These are phyloP conservation scores for Annulohypoxylon stygium DNA, from an alignment of 495 filamentous ascomycete species.

Conservation along the genomic window DNA sequence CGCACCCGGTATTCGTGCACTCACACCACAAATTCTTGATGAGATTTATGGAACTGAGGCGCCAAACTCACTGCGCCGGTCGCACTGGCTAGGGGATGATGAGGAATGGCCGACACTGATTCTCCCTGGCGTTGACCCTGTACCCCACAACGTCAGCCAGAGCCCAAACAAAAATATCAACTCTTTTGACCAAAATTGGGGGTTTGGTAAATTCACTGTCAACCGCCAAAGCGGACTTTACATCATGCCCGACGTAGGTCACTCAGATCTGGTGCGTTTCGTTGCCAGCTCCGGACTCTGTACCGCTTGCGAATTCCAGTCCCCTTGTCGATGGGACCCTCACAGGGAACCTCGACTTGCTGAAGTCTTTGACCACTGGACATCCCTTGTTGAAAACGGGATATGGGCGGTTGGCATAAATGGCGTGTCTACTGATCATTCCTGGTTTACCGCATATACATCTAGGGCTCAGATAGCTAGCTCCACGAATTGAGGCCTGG, in stretches of 20 bases:
- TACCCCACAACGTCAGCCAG: neutral
- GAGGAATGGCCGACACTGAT: slow-evolving; percentile 6
- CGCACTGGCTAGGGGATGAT: neutral
- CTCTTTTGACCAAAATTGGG: slow-evolving; percentile 14
- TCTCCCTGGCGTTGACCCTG: neutral
- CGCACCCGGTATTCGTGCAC: neutral
- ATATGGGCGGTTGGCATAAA: slow-evolving; percentile 6
- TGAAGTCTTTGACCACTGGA: slow-evolving; percentile 11
- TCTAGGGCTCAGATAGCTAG: slow-evolving; percentile 3
- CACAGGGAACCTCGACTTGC: slow-evolving; percentile 1
- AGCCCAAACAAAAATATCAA: neutral
- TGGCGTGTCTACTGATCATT: slow-evolving; percentile 18
- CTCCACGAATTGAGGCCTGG: no score
- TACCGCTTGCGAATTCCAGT: slow-evolving; percentile 18
- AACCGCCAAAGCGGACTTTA: slow-evolving; percentile 4
- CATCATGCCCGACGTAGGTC: neutral
- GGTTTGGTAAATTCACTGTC: slow-evolving; percentile 9
- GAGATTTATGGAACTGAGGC: neutral
- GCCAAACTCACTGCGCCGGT: neutral
- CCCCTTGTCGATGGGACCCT: neutral
- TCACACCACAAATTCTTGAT: neutral
- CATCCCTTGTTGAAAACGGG: slow-evolving; percentile 8
- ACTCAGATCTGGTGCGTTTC: slow-evolving; percentile 4
- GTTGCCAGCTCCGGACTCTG: slow-evolving; percentile 13
- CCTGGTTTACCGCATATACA: slow-evolving; percentile 1